Percentiles rank a stretch among this genome's conserved stretches.
These are phyloP conservation scores for Backusella luteola DNA, from an alignment of 192 early-diverging fungal species.

Conservation along the genomic window DNA sequence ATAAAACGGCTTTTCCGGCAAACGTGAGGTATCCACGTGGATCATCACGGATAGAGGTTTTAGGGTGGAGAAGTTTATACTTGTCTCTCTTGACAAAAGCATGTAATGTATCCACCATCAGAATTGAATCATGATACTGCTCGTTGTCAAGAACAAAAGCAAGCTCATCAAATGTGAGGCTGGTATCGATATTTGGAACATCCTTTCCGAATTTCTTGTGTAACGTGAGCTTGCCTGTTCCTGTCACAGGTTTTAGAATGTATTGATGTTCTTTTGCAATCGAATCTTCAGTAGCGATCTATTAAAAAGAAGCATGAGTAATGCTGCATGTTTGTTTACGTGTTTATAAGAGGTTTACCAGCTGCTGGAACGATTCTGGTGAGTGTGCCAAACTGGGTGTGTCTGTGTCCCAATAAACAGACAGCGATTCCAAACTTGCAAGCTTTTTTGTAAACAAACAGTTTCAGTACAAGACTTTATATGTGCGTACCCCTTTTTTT, in stretches of 20 bases:
- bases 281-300: slow-evolving; percentile 62
- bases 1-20: slow-evolving; percentile 62
- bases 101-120: slow-evolving; percentile 50
- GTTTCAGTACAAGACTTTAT: neutral
- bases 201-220: slow-evolving; percentile 15
- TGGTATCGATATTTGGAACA: slow-evolving; percentile 47
- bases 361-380: neutral
- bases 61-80: slow-evolving; percentile 84
- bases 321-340: neutral
- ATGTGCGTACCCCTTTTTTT: neutral
- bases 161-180: slow-evolving; percentile 71
- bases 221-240: slow-evolving; percentile 51
- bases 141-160: slow-evolving; percentile 74
- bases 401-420: slow-evolving; percentile 77
- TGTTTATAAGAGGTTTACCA: neutral
- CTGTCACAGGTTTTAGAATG: slow-evolving; percentile 77
- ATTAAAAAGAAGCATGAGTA: neutral
- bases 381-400: slow-evolving; percentile 50
- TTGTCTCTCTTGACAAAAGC: slow-evolving; percentile 27
- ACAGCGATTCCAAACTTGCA: slow-evolving; percentile 55
- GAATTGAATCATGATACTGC: slow-evolving; percentile 68
- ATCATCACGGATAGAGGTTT: slow-evolving; percentile 68
- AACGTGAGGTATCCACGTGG: slow-evolving; percentile 72
- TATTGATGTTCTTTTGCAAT: slow-evolving; percentile 56
- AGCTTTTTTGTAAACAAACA: slow-evolving; percentile 39